Conservation (phyloP, 2,329 filamentous ascomycete species). For the Ceratocystiopsis brevicomis region DNA sequence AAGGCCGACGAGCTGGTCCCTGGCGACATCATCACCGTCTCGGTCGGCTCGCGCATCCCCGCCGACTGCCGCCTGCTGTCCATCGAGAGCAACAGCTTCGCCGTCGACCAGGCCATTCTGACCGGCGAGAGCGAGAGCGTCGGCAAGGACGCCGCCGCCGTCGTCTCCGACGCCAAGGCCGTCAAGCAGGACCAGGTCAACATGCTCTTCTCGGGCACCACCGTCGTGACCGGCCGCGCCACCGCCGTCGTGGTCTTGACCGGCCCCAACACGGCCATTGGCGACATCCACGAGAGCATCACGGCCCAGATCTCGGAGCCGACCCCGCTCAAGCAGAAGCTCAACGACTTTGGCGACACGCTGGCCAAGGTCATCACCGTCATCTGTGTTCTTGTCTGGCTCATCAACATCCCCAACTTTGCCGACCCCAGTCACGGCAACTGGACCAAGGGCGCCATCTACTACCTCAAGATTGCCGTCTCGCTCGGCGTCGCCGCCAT, state of each 20-base stretch:
- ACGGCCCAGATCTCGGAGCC: slow-evolving; percentile 94
- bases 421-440: slow-evolving; percentile 81
- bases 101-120: slow-evolving; percentile 88
- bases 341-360: slow-evolving; percentile 93
- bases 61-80: slow-evolving; percentile 81
- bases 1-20: slow-evolving; percentile 96
- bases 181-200: slow-evolving; percentile 97
- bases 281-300: slow-evolving; percentile 97
- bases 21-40: slow-evolving; percentile 73
- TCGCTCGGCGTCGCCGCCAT: slow-evolving; percentile 96
- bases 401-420: slow-evolving; percentile 97
- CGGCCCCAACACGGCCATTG: slow-evolving; percentile 80
- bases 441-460: slow-evolving; percentile 94
- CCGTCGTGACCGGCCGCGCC: slow-evolving; percentile 84
- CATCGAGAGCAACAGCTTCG: slow-evolving; percentile 94
- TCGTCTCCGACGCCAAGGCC: slow-evolving; percentile 59
- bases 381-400: slow-evolving; percentile 90
- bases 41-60: slow-evolving; percentile 82
- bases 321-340: slow-evolving; percentile 92
- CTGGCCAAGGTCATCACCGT: slow-evolving; percentile 96
- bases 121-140: slow-evolving; percentile 98
- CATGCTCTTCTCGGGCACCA: slow-evolving; percentile 96
- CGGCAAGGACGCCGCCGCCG: slow-evolving; percentile 51
- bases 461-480: slow-evolving; percentile 98
- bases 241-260: slow-evolving; percentile 82